phyloP scores from a whole-genome alignment of 768 basidiomycete genomes.

The Chlorophyllum brunneum region DNA sequence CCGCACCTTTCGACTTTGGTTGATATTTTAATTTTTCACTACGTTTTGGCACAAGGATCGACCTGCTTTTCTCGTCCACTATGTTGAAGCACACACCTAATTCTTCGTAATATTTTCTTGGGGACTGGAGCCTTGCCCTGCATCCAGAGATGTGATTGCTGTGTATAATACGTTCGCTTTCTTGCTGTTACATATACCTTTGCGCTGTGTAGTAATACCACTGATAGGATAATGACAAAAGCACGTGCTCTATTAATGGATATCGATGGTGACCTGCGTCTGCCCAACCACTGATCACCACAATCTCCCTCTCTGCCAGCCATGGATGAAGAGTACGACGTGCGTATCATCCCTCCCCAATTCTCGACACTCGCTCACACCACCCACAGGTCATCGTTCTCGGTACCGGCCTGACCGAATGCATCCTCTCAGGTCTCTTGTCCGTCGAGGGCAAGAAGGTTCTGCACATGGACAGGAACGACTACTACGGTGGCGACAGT shows the following conservation, averaged over 20 bases:
- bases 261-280: conserved; percentile 13
- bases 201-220: neutral
- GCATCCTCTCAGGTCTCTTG: conserved; percentile 94
- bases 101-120: conserved; percentile 9
- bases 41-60: neutral
- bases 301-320: conserved; percentile 18
- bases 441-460: conserved; percentile 99
- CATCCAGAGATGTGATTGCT: neutral
- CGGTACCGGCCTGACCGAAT: conserved; percentile 97
- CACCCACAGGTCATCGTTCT: conserved; percentile 74
- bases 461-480: conserved; percentile 97
- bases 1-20: neutral
- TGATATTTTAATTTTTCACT: neutral
- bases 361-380: conserved; percentile 15
- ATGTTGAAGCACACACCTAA: conserved; percentile 15
- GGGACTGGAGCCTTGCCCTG: neutral
- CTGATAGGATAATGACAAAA: conserved; percentile 2
- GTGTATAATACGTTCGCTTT: conserved; percentile 9
- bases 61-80: neutral
- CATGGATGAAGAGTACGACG: conserved; percentile 99
- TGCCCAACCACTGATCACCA: conserved; percentile 21
- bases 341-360: conserved; percentile 29
- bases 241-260: conserved; percentile 14
- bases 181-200: conserved; percentile 7
- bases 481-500: conserved; percentile 98